Evolutionary conservation across 2,329 filamentous ascomycete genomes (phyloP), one percentile per base, ranked within the genome.

Genomic region (Rutstroemia sp.): DNA sequence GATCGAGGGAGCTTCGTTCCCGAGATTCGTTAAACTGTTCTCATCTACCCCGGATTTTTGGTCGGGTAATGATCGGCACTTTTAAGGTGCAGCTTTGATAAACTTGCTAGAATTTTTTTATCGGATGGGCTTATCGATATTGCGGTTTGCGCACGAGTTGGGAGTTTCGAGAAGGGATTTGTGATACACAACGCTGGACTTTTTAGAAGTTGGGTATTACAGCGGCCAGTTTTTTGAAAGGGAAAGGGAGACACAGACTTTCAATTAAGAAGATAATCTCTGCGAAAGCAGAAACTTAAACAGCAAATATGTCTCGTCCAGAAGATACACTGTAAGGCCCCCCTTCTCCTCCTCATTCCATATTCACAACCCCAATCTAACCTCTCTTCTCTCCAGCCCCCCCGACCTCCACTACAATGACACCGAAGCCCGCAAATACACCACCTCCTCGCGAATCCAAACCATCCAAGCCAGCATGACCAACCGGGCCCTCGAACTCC

Each of bases 401-500:
- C 92, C 94, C 63, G 94, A 99, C 75, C 87, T 97, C 70, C 95
- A 95, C 78, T 99, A 99, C 80, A 87, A 96, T 78, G 92, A 97
- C 75, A 79, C 80, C 72, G 92, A 96, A 78, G 92, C 94, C 34
- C 87, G 89, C 71, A 97, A 97, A 79, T 99, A 99, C 78, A 97
- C 94, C 8, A 96, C 92, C 4, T 92, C 86, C 62, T 96, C 91
- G 4, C 90, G 94, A 62, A 97, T 99, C 70, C 90, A 94, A 68
- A 91, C 89, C 66, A 96, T 99, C 66, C 94, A 99, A 73, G 88
- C 92, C 0, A 82, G 85, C 61, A 99, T 99, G 94, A 96, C 94
- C 27, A 81, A 90, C 65, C 88, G 94, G 56, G 94, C 94, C 37
- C 88, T 99, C 61, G 87, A 94, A 69, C 88, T 99, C 16, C 90